phyloP scores from a whole-genome alignment of 768 basidiomycete genomes.

The Dioszegia hungarica region DNA sequence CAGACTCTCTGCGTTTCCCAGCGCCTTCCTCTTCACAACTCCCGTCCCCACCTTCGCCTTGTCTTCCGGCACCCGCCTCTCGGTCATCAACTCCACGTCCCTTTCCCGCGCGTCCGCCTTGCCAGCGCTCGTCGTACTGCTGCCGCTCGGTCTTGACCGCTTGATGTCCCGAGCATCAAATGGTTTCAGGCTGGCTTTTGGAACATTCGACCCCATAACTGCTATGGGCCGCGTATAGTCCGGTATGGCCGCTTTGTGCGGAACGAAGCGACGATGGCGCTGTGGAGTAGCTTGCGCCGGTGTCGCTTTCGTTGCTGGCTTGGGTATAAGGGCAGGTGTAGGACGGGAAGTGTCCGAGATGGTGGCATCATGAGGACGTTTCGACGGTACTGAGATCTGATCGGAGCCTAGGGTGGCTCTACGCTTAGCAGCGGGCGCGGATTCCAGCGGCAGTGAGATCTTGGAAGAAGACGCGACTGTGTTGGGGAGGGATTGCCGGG shows the following conservation, averaged over 20 bases:
- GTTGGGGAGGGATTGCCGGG: neutral
- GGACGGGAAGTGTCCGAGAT: too few relatives aligned
- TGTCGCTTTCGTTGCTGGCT: too few relatives aligned
- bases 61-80: too few relatives aligned
- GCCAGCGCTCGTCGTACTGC: too few relatives aligned
- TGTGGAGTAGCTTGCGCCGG: neutral
- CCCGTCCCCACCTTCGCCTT: too few relatives aligned
- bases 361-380: too few relatives aligned
- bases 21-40: slow-evolving; percentile 8
- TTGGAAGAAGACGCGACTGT: too few relatives aligned
- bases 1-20: neutral
- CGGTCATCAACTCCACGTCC: neutral
- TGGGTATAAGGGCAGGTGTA: too few relatives aligned
- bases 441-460: too few relatives aligned
- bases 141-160: neutral
- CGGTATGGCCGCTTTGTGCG: neutral
- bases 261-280: neutral
- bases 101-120: neutral
- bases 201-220: neutral
- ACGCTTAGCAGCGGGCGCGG: too few relatives aligned
- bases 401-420: too few relatives aligned
- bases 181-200: neutral
- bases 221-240: neutral
- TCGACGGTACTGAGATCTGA: too few relatives aligned
- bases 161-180: neutral